Conservation (phyloP, 148 eudicot genomes). For the Tetragonia tetragonoides region DNA sequence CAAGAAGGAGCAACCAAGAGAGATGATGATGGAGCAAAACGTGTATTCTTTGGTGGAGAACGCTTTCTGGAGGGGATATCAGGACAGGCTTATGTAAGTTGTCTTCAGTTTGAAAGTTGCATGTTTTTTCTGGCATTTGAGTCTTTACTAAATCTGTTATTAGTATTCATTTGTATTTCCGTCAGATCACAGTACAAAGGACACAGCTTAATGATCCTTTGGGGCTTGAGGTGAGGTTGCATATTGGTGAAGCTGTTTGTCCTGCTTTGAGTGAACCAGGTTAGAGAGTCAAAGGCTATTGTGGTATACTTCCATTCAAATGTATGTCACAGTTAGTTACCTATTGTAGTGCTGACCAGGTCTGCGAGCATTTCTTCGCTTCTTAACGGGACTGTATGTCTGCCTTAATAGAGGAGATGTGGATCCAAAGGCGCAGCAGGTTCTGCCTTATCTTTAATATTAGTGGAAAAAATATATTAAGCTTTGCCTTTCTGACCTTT, state of each 20-base stretch:
- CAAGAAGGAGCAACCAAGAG: slow-evolving; percentile 60
- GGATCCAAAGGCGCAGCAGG: slow-evolving; percentile 72
- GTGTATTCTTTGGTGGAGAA: slow-evolving; percentile 94
- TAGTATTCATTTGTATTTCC: slow-evolving; percentile 18
- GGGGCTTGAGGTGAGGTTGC: slow-evolving; percentile 88
- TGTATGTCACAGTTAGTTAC: neutral
- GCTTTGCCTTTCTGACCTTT: slow-evolving; percentile 8
- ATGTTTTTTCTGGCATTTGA: slow-evolving; percentile 4
- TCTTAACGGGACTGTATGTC: slow-evolving; percentile 83
- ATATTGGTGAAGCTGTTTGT: slow-evolving; percentile 87
- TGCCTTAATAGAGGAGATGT: slow-evolving; percentile 95
- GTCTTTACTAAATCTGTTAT: slow-evolving; percentile 9
- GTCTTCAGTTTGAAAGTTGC: slow-evolving; percentile 9
- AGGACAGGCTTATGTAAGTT: slow-evolving; percentile 86
- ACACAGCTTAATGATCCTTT: slow-evolving; percentile 80
- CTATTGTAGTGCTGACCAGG: slow-evolving; percentile 47
- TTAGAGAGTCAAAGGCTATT: slow-evolving; percentile 19
- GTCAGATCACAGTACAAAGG: slow-evolving; percentile 91
- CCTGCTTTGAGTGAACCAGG: slow-evolving; percentile 99
- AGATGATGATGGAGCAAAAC: slow-evolving; percentile 95
- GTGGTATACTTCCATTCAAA: neutral
- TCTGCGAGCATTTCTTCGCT: slow-evolving; percentile 90
- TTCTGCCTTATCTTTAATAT: slow-evolving; percentile 24
- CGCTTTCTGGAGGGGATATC: slow-evolving; percentile 95
- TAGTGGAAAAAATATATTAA: neutral